Conservation (phyloP, 345 rosid species). For the Psidium friedrichsthalianum region DNA sequence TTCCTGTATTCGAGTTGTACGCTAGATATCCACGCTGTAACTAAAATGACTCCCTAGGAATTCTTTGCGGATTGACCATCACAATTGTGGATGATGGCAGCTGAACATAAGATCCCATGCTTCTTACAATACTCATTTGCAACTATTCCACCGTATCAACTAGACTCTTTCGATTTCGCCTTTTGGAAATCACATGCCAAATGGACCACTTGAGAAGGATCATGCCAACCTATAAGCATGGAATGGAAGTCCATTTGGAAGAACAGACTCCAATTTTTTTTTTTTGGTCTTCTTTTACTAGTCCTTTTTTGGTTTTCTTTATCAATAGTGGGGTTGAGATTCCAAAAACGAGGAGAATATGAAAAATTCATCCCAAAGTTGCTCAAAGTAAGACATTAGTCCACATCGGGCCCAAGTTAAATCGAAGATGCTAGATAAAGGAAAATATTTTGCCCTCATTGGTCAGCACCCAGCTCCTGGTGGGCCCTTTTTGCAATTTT, state of each 20-base stretch:
- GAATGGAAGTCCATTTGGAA: background rate
- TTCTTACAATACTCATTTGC: background rate
- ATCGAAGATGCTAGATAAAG: background rate
- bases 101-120: background rate
- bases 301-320: background rate
- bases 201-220: background rate
- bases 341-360: background rate
- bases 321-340: background rate
- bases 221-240: background rate
- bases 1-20: no score
- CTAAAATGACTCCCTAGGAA: background rate
- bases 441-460: background rate
- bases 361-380: background rate
- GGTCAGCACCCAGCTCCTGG: background rate
- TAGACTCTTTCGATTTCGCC: background rate
- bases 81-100: background rate
- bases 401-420: background rate
- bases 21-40: background rate
- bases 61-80: background rate
- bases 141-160: rapidly evolving
- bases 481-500: background rate
- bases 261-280: background rate
- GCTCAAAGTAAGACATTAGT: background rate
- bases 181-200: background rate
- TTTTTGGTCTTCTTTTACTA: background rate